Conservation (phyloP, 2,329 filamentous ascomycete species). For the Diplocarpon rosae region DNA sequence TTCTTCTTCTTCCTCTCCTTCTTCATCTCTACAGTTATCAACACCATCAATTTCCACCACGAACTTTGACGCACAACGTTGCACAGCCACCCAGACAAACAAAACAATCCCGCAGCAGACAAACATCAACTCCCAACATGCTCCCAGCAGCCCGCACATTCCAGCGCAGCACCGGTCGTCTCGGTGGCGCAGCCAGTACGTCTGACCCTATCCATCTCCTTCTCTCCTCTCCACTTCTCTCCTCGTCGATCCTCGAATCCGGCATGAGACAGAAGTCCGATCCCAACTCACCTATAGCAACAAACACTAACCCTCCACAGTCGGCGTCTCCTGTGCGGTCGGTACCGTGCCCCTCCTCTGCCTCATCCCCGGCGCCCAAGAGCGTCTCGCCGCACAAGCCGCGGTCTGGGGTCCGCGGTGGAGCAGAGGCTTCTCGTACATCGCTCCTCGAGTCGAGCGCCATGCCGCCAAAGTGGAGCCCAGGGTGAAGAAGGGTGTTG, state of each 20-base stretch:
- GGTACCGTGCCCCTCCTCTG: slow-evolving; percentile 16
- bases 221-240: no score
- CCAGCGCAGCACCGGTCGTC: slow-evolving; percentile 3
- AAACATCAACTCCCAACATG: neutral
- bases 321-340: slow-evolving; percentile 12
- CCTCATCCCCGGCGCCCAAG: slow-evolving; percentile 17
- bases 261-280: no score
- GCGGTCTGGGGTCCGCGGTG: slow-evolving; percentile 20
- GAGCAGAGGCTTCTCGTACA: slow-evolving; percentile 12
- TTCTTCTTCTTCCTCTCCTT: no score
- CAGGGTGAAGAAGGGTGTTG: slow-evolving; percentile 9
- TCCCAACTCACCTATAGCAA: no score
- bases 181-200: slow-evolving; percentile 3
- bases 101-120: no score
- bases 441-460: slow-evolving; percentile 6
- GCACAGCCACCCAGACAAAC: no score
- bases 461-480: slow-evolving; percentile 12
- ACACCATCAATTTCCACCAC: no score
- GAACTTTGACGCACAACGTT: no score
- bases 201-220: no score
- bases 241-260: no score
- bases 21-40: no score
- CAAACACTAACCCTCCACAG: no score
- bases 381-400: slow-evolving; percentile 16
- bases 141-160: slow-evolving; percentile 4